Evolutionary conservation across 1,139 yeast genomes (phyloP).

Genomic region (Kodamaea sp.): DNA sequence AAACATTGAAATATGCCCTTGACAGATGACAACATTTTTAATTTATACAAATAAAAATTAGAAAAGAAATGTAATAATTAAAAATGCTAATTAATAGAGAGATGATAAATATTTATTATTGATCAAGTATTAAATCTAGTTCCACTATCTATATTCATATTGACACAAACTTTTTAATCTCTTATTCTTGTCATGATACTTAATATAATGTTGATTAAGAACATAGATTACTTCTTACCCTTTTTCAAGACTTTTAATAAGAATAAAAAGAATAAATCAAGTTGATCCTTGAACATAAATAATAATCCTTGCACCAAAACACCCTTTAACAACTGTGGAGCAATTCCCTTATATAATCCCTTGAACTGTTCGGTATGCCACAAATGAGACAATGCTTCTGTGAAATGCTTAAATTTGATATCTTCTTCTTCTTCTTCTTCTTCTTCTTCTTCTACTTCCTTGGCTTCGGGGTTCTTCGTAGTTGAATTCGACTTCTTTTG

Average conservation of each 20-base stretch:
- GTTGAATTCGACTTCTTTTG: constrained; percentile 47
- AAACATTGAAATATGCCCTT: no score
- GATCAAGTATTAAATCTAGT: no score
- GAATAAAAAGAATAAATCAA: constrained; percentile 43
- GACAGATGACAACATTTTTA: no score
- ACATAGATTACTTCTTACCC: no score
- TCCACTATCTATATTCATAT: no score
- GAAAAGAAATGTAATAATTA: no score
- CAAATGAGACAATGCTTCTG: constrained; percentile 49
- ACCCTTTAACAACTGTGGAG: constrained; percentile 80
- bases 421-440: constrained; percentile 31
- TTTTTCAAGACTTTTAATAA: constrained; percentile 34
- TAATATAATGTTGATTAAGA: no score
- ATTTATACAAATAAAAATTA: no score
- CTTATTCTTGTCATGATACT: no score
- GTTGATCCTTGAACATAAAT: constrained; percentile 77
- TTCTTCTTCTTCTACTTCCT: constrained; percentile 10
- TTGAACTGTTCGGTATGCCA: constrained; percentile 47
- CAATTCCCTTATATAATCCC: constrained; percentile 73
- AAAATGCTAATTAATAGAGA: no score
- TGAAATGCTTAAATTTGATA: constrained; percentile 45
- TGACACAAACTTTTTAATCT: no score
- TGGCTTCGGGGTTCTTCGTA: constrained; percentile 15
- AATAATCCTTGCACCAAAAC: constrained; percentile 81
- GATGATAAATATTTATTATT: no score